phyloP scores from a whole-genome alignment of 176 grass and related monocot species.

The Aegilops sharonensis region DNA sequence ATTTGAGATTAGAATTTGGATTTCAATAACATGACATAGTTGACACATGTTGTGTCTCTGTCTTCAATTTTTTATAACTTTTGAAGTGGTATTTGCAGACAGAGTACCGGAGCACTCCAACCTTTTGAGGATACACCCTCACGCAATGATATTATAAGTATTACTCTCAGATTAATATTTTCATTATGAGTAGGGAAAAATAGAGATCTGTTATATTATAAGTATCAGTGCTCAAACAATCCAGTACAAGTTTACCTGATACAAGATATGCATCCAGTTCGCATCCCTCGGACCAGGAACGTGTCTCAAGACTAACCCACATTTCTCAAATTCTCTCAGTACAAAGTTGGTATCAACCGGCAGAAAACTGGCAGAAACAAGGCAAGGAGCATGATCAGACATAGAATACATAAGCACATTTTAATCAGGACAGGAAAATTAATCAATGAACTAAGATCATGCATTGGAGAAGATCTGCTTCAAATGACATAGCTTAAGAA shows the following conservation, averaged over 20 bases:
- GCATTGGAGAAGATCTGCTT: neutral
- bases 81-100: neutral
- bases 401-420: constrained; percentile 5
- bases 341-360: constrained; percentile 76
- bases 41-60: no score
- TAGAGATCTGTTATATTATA: neutral
- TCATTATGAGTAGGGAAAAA: neutral
- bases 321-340: constrained; percentile 91
- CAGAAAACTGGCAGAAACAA: constrained; percentile 51
- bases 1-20: no score
- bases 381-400: neutral
- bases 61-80: neutral
- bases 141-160: neutral
- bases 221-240: constrained; percentile 14
- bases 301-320: constrained; percentile 70
- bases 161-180: neutral
- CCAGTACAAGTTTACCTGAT: constrained; percentile 48
- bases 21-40: no score
- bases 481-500: neutral
- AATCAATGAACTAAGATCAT: neutral
- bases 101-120: neutral
- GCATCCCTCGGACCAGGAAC: constrained; percentile 75
- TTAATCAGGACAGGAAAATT: neutral
- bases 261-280: constrained; percentile 92
- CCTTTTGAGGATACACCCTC: neutral